A percentile compares a stretch with the other conserved stretches of the same genome.
Evolutionary conservation across 306 rosid species (phyloP).

Genomic region (Castanospermum australe): DNA sequence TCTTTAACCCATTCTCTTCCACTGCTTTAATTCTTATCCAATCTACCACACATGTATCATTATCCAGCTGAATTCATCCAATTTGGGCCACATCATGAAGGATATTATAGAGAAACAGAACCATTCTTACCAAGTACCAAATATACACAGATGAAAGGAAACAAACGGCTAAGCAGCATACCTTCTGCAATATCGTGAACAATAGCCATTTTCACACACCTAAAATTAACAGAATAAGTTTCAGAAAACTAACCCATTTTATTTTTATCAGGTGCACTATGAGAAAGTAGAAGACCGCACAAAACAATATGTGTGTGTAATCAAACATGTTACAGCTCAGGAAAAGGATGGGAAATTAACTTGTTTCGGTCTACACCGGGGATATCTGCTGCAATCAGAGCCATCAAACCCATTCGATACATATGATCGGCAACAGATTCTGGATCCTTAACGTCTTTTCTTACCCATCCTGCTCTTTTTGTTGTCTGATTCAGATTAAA

Average conservation of each 20-base stretch:
- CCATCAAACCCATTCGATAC: slow-evolving; percentile 91
- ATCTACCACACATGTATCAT: not conserved
- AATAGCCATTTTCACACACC: slow-evolving; percentile 91
- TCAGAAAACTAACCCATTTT: slow-evolving; percentile 2
- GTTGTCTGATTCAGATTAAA: slow-evolving; percentile 52
- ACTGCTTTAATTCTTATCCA: not conserved
- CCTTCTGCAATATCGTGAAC: slow-evolving; percentile 96
- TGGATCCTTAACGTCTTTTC: slow-evolving; percentile 56
- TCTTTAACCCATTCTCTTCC: not conserved
- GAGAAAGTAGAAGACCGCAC: not conserved
- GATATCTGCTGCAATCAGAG: slow-evolving; percentile 77
- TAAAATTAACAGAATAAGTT: slow-evolving; percentile 33
- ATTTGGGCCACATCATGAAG: not conserved
- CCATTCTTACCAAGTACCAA: not conserved
- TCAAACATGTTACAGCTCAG: not conserved
- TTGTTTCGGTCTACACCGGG: slow-evolving; percentile 79
- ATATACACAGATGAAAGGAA: not conserved
- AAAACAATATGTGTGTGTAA: not conserved
- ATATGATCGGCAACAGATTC: slow-evolving; percentile 94
- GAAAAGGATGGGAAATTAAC: slow-evolving; percentile 35
- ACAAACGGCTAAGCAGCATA: slow-evolving; percentile 1
- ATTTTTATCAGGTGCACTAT: not conserved
- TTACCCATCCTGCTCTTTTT: slow-evolving; percentile 85
- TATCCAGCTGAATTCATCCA: not conserved
- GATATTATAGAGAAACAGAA: not conserved